These are phyloP conservation scores for Vanrija pseudolonga DNA, from an alignment of 1,284 basidiomycete species.

Conservation along the genomic window DNA sequence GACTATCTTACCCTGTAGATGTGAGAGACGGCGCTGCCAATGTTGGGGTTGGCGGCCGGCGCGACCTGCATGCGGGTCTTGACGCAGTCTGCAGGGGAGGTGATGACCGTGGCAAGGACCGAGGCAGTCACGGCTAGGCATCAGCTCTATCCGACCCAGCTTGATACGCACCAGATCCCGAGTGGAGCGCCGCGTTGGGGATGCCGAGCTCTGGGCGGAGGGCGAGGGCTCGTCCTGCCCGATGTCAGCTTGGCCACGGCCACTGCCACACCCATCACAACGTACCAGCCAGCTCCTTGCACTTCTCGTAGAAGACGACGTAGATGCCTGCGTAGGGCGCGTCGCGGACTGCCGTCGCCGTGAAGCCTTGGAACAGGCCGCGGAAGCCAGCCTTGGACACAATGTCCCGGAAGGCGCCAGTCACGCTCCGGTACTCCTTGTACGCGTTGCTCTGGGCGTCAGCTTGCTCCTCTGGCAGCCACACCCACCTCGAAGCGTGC, in stretches of 20 bases:
- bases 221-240: conserved; percentile 6
- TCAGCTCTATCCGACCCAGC: conserved; percentile 4
- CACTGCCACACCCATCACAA: neutral
- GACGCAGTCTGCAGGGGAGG: conserved; percentile 86
- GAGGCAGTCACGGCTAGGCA: conserved; percentile 68
- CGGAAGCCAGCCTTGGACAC: conserved; percentile 64
- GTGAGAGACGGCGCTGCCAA: conserved; percentile 61
- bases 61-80: conserved; percentile 92
- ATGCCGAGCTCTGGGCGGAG: conserved; percentile 17
- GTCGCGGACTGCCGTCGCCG: conserved; percentile 85
- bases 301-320: conserved; percentile 82
- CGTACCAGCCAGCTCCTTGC: conserved; percentile 67
- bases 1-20: conserved; percentile 61
- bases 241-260: neutral
- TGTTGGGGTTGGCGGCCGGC: conserved; percentile 64
- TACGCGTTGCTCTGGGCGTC: conserved; percentile 68
- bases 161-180: conserved; percentile 36
- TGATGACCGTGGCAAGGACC: conserved; percentile 71
- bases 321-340: conserved; percentile 96
- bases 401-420: conserved; percentile 62
- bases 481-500: conserved; percentile 81
- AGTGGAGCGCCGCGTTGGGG: conserved; percentile 46
- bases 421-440: conserved; percentile 62
- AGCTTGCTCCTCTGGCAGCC: neutral
- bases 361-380: conserved; percentile 82